phyloP scores from a whole-genome alignment of 257 asterid species.

The Fraxinus cuspidata region DNA sequence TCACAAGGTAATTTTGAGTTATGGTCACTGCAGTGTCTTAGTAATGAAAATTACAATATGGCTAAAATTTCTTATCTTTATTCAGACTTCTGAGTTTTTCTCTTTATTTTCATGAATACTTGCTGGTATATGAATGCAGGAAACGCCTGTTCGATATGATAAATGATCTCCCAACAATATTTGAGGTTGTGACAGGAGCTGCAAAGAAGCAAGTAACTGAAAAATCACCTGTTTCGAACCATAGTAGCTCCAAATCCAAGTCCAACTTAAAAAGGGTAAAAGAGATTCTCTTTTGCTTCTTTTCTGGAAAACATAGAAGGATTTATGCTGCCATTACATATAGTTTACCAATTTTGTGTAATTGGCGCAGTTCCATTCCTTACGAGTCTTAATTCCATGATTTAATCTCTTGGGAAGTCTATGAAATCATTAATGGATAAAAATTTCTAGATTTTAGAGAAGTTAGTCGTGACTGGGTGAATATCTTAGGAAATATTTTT shows the following conservation, averaged over 20 bases:
- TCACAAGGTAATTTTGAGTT: slow-evolving; percentile 13
- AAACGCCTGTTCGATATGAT: slow-evolving; percentile 41
- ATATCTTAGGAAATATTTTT: no score
- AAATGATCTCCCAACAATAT: slow-evolving; percentile 40
- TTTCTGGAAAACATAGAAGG: slow-evolving; percentile 2
- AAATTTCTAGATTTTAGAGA: no score
- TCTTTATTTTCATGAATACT: background rate
- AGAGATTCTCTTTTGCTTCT: slow-evolving; percentile 1
- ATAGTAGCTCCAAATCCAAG: slow-evolving; percentile 62
- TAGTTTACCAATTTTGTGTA: slow-evolving; percentile 4
- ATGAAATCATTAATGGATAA: no score
- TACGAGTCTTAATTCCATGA: slow-evolving; percentile 13
- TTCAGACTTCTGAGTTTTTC: no score
- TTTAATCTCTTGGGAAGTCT: no score
- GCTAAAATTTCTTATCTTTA: background rate
- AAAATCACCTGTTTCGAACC: slow-evolving; percentile 57
- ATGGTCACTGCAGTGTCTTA: background rate
- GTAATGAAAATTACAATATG: no score
- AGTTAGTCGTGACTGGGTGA: no score
- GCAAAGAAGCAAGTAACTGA: slow-evolving; percentile 45
- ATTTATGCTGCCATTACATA: slow-evolving; percentile 4
- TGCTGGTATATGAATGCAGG: slow-evolving; percentile 24
- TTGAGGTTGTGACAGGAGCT: slow-evolving; percentile 38
- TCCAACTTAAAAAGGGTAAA: slow-evolving; percentile 57
- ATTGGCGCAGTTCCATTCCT: background rate